phyloP scores from a whole-genome alignment of 192 early-diverging fungal genomes.

The Hyaloraphidium curvatum region DNA sequence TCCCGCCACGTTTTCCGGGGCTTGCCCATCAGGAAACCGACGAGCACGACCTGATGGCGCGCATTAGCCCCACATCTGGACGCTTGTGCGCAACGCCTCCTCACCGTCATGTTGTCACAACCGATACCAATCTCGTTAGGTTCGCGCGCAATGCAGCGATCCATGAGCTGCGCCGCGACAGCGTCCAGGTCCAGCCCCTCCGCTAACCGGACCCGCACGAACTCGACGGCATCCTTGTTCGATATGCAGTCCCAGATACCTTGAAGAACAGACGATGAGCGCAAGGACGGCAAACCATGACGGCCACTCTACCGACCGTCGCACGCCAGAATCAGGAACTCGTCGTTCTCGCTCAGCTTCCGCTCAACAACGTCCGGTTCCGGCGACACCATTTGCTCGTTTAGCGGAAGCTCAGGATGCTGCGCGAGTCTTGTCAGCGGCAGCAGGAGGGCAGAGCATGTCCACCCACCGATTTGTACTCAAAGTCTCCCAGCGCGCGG shows the following conservation, averaged over 20 bases:
- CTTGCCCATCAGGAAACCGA: too few relatives aligned
- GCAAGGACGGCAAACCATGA: too few relatives aligned
- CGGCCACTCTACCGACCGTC: too few relatives aligned
- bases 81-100: too few relatives aligned
- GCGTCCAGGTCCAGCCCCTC: conserved; percentile 35
- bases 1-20: too few relatives aligned
- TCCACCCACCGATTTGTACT: too few relatives aligned
- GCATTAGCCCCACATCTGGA: too few relatives aligned
- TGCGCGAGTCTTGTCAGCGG: too few relatives aligned
- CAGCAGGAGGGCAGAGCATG: too few relatives aligned
- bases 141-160: conserved; percentile 73
- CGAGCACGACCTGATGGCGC: too few relatives aligned
- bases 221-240: conserved; percentile 67
- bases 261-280: too few relatives aligned
- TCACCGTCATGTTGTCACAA: conserved; percentile 98
- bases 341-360: conserved; percentile 41
- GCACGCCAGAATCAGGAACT: conserved; percentile 91
- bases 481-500: conserved; percentile 94
- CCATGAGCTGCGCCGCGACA: conserved; percentile 79
- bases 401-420: conserved; percentile 46
- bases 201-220: conserved; percentile 51
- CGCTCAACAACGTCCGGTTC: conserved; percentile 63
- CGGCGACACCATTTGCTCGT: conserved; percentile 85
- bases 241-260: conserved; percentile 98
- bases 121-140: conserved; percentile 76